These are phyloP conservation scores for Pseudogymnoascus sp. DNA, from an alignment of 2,329 filamentous ascomycete species.

Conservation along the genomic window DNA sequence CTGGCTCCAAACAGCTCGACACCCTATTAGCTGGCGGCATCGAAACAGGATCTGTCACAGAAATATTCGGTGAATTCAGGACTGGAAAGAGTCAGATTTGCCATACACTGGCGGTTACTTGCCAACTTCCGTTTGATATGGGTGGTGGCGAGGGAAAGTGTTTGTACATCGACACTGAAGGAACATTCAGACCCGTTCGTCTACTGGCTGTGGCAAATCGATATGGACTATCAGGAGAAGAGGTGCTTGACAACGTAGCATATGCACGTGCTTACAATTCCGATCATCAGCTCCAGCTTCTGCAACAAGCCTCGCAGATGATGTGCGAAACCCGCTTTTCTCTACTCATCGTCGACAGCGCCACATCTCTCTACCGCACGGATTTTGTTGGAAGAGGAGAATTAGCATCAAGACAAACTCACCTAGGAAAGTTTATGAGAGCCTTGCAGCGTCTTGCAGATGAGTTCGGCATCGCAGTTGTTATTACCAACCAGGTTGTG, in stretches of 20 bases:
- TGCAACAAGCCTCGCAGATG: conserved; percentile 94
- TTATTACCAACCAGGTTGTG: conserved; percentile 98
- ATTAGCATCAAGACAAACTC: conserved; percentile 84
- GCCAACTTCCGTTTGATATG: conserved; percentile 97
- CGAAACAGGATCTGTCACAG: conserved; percentile 95
- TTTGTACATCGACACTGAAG: conserved; percentile 96
- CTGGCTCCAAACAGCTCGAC: conserved; percentile 94
- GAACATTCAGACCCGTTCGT: conserved; percentile 89
- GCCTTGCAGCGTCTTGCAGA: conserved; percentile 70
- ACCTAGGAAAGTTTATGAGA: conserved; percentile 82
- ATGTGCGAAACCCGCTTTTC: conserved; percentile 99
- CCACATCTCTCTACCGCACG: conserved; percentile 89
- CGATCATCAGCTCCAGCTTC: conserved; percentile 88
- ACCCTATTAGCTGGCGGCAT: conserved; percentile 89
- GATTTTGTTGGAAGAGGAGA: conserved; percentile 97
- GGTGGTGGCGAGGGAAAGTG: conserved; percentile 97
- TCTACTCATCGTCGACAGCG: conserved; percentile 89
- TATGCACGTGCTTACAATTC: conserved; percentile 98
- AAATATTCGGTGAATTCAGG: conserved; percentile 95
- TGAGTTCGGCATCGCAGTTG: conserved; percentile 91
- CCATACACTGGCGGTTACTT: conserved; percentile 96
- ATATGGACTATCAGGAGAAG: conserved; percentile 90
- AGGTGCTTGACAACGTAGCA: conserved; percentile 95
- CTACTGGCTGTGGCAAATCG: conserved; percentile 86
- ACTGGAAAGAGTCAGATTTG: conserved; percentile 99